phyloP scores from a whole-genome alignment of 495 filamentous ascomycete genomes.

The Daldinia concentrica region DNA sequence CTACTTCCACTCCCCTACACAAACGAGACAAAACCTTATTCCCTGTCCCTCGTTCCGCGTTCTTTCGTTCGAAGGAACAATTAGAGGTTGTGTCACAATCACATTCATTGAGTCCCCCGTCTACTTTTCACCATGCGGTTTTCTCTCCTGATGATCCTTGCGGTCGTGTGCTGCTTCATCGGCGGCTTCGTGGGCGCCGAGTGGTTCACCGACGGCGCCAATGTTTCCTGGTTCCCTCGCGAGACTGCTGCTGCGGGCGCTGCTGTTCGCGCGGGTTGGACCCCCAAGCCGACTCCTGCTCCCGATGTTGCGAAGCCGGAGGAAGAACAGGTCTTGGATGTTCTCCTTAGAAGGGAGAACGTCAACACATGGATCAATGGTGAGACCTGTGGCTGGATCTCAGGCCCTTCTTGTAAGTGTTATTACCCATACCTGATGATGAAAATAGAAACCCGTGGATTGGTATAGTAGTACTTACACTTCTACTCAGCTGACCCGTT shows the following conservation, averaged over 20 bases:
- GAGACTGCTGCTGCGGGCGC: constrained; percentile 22
- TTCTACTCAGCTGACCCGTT: neutral
- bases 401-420: constrained; percentile 47
- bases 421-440: neutral
- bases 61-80: neutral
- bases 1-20: neutral
- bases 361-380: constrained; percentile 43
- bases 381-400: constrained; percentile 51
- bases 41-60: neutral
- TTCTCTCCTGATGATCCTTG: constrained; percentile 12
- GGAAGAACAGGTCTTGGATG: constrained; percentile 25
- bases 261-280: constrained; percentile 23
- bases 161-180: constrained; percentile 21
- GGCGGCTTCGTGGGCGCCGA: constrained; percentile 31
- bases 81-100: neutral
- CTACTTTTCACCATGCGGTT: constrained; percentile 34
- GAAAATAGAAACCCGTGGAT: neutral
- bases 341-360: constrained; percentile 19
- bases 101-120: neutral
- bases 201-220: constrained; percentile 11
- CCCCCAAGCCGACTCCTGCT: constrained; percentile 44
- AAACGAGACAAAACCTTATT: constrained; percentile 1
- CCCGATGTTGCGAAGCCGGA: constrained; percentile 13
- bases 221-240: constrained; percentile 6
- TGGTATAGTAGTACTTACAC: neutral